A percentile compares a stretch with the other conserved stretches of the same genome.
phyloP scores from a whole-genome alignment of 1,284 basidiomycete genomes.

The Marasmius tenuissimus region DNA sequence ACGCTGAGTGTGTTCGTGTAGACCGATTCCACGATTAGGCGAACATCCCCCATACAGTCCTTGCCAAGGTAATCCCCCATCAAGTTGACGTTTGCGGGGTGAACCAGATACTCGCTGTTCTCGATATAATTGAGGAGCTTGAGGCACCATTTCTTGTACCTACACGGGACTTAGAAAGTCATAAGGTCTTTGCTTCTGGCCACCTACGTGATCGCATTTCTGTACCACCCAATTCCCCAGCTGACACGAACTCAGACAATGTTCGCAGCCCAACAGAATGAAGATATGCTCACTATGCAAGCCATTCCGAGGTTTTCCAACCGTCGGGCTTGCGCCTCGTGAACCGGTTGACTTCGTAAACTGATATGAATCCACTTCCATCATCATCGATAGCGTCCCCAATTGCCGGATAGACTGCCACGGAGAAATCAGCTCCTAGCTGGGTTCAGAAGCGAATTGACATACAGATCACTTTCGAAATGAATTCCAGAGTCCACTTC shows the following conservation, averaged over 20 bases:
- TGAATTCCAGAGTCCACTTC: constrained; percentile 26
- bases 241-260: neutral
- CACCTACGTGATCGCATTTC: neutral
- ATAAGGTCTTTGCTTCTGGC: neutral
- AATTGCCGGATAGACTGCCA: constrained; percentile 26
- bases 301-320: constrained; percentile 21
- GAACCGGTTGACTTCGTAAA: constrained; percentile 29
- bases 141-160: neutral
- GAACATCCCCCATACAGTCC: neutral
- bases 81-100: neutral
- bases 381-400: constrained; percentile 33
- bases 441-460: neutral
- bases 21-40: neutral
- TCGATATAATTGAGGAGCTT: neutral
- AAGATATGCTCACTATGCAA: constrained; percentile 25
- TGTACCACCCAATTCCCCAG: neutral
- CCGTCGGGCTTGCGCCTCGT: constrained; percentile 14
- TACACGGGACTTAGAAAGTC: neutral
- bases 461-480: constrained; percentile 30
- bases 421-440: neutral
- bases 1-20: neutral
- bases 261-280: neutral
- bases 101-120: neutral
- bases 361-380: constrained; percentile 28
- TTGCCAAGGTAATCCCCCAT: neutral